Conservation (phyloP, 73 alveolate genomes). For the Diophrys appendiculata region DNA sequence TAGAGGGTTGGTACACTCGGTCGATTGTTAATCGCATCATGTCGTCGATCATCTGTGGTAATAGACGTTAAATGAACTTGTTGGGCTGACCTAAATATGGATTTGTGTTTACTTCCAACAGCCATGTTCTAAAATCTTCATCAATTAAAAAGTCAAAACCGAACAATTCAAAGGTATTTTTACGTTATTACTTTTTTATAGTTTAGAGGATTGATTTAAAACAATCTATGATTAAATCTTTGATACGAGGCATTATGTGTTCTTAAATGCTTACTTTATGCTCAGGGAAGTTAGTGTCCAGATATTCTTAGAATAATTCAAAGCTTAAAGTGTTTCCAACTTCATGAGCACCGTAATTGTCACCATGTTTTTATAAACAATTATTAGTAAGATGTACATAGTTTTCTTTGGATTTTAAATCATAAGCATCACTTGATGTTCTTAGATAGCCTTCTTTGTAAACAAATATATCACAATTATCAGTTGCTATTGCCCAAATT, state of each 20-base stretch:
- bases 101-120: constrained; percentile 76
- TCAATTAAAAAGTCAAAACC: constrained; percentile 82
- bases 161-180: constrained; percentile 67
- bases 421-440: constrained; percentile 47
- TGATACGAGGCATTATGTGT: constrained; percentile 34
- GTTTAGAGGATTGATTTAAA: constrained; percentile 33
- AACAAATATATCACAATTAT: constrained; percentile 53
- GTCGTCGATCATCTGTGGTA: constrained; percentile 83
- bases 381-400: constrained; percentile 87
- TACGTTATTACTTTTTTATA: constrained; percentile 58
- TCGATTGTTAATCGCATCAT: constrained; percentile 70
- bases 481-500: constrained; percentile 76
- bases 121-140: constrained; percentile 63
- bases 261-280: constrained; percentile 25
- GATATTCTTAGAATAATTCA: constrained; percentile 67
- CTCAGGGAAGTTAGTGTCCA: constrained; percentile 40
- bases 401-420: constrained; percentile 57
- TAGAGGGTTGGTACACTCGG: constrained; percentile 47
- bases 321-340: constrained; percentile 82
- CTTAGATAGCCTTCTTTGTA: constrained; percentile 63
- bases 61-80: constrained; percentile 52
- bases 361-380: constrained; percentile 75
- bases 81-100: constrained; percentile 70
- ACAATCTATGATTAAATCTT: constrained; percentile 43
- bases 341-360: constrained; percentile 74